phyloP scores from a whole-genome alignment of 1,139 yeast species.

The Sugiyamaella castrensis region DNA sequence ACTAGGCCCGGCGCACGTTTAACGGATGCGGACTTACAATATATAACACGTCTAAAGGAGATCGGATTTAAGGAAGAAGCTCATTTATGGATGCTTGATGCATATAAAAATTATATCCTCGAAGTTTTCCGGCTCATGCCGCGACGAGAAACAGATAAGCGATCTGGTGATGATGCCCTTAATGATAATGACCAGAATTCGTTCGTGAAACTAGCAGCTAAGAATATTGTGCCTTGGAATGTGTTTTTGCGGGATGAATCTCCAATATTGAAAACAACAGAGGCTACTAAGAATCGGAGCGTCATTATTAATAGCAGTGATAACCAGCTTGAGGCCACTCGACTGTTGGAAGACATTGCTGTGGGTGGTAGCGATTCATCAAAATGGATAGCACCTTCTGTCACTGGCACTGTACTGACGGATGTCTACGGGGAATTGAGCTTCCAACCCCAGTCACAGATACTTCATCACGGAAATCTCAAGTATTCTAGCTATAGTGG shows the following conservation, averaged over 20 bases:
- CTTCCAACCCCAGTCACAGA: slow-evolving; percentile 11
- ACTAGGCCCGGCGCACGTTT: slow-evolving; percentile 8
- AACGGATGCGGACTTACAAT: slow-evolving; percentile 61
- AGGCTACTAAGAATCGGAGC: too few species aligned
- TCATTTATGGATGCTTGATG: slow-evolving; percentile 64
- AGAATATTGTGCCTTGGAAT: slow-evolving; percentile 54
- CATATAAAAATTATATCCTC: slow-evolving; percentile 61
- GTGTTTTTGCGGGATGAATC: slow-evolving; percentile 54
- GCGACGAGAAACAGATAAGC: slow-evolving; percentile 16
- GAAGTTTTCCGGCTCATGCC: slow-evolving; percentile 49
- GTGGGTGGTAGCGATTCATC: neutral
- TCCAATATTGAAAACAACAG: too few species aligned
- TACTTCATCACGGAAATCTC: neutral
- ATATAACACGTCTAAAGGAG: slow-evolving; percentile 66
- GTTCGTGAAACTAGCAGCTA: slow-evolving; percentile 31
- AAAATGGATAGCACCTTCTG: slow-evolving; percentile 24
- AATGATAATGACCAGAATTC: slow-evolving; percentile 6
- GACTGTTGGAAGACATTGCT: neutral
- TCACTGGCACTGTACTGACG: slow-evolving; percentile 27
- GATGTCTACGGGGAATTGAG: slow-evolving; percentile 33
- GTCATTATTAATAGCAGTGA: neutral
- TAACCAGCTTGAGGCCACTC: slow-evolving; percentile 1
- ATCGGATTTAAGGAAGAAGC: slow-evolving; percentile 71
- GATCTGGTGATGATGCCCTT: slow-evolving; percentile 13
- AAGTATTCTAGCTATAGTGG: slow-evolving; percentile 43